Conservation (phyloP, 139 green algal species). For the Coccomyxa sp. region DNA sequence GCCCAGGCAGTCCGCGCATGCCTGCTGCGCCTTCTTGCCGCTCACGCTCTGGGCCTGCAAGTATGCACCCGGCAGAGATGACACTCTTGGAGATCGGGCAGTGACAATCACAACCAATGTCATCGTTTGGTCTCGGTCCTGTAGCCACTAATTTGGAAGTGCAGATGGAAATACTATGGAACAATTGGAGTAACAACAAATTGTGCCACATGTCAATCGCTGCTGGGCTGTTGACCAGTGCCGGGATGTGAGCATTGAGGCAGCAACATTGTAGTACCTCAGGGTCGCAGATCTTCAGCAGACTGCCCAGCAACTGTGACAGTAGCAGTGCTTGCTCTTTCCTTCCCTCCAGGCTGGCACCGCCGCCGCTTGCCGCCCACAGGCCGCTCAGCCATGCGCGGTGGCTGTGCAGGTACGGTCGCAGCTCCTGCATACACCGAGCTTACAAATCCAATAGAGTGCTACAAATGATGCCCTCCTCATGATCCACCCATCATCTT, state of each 20-base stretch:
- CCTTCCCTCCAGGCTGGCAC: neutral
- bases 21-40: constrained; percentile 33
- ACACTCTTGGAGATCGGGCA: too few species aligned
- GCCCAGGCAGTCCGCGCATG: constrained; percentile 71
- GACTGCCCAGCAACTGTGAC: constrained; percentile 41
- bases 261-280: neutral
- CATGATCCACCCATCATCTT: too few species aligned
- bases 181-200: too few species aligned
- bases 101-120: too few species aligned
- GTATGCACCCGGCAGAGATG: too few species aligned
- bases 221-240: too few species aligned
- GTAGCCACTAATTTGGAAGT: too few species aligned
- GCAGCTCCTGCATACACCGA: constrained; percentile 45
- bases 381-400: constrained; percentile 36
- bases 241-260: too few species aligned
- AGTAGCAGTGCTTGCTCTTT: constrained; percentile 31
- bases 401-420: constrained; percentile 34
- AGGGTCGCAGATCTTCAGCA: constrained; percentile 57
- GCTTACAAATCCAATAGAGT: constrained; percentile 2
- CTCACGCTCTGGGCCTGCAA: constrained; percentile 10
- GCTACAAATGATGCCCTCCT: neutral
- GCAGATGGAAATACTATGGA: too few species aligned
- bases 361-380: constrained; percentile 5
- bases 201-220: too few species aligned
- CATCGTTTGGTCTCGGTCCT: too few species aligned